Evolutionary conservation across 306 rosid species (phyloP).

Genomic region (Gleditsia sinensis): DNA sequence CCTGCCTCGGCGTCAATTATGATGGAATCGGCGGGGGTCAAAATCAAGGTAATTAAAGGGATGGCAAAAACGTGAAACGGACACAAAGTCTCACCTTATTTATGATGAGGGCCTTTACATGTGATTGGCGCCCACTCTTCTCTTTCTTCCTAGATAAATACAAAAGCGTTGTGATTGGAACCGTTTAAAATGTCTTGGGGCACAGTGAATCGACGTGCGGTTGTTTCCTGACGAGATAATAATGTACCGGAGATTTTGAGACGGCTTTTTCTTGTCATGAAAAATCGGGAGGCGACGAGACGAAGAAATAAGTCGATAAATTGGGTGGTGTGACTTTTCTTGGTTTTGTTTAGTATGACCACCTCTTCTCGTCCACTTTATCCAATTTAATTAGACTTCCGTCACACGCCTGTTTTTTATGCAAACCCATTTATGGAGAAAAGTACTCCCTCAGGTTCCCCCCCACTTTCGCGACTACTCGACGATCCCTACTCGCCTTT

Average conservation of each 20-base stretch:
- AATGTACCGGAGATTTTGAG: not conserved
- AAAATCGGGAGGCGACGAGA: not conserved
- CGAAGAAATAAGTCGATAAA: not conserved
- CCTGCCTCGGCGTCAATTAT: slow-evolving; percentile 18
- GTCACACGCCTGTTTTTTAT: slow-evolving; percentile 56
- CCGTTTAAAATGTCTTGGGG: slow-evolving; percentile 72
- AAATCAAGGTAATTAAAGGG: not conserved
- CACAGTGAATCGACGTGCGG: slow-evolving; percentile 61
- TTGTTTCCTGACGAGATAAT: slow-evolving; percentile 47
- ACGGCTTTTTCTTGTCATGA: not conserved
- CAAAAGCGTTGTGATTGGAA: slow-evolving; percentile 68
- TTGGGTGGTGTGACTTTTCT: not conserved
- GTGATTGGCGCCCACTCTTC: slow-evolving; percentile 31
- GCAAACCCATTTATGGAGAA: slow-evolving; percentile 29
- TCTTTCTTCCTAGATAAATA: slow-evolving; percentile 45
- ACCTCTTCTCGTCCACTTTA: too few species aligned
- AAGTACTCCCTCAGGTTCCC: not conserved
- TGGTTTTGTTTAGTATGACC: too few species aligned
- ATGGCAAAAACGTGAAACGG: not conserved
- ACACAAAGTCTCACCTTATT: slow-evolving; percentile 6
- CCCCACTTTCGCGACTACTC: slow-evolving; percentile 29
- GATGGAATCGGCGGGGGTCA: not conserved
- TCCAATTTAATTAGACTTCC: slow-evolving; percentile 53
- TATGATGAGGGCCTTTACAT: slow-evolving; percentile 41
- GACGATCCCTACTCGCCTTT: slow-evolving; percentile 29